Evolutionary conservation across 495 filamentous ascomycete genomes (phyloP).

Genomic region (Trichocladium antarcticum): DNA sequence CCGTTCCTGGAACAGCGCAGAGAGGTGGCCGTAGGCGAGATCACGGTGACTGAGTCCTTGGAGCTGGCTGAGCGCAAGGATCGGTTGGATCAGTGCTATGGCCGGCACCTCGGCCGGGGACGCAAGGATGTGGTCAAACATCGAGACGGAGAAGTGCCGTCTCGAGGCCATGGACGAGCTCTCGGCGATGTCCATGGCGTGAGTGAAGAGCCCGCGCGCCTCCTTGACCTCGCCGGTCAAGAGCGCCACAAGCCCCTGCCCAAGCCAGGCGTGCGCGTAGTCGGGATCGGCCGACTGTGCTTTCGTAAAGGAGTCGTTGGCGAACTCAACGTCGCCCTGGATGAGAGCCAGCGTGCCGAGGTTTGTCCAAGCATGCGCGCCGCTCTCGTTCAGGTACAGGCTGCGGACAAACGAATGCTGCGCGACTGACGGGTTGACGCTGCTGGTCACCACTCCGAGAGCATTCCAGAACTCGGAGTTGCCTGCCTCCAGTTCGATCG

Average conservation of each 20-base stretch:
- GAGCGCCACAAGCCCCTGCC: constrained; percentile 76
- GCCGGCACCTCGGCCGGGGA: constrained; percentile 47
- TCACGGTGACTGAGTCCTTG: constrained; percentile 54
- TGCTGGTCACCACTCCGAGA: constrained; percentile 78
- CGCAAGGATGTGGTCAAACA: constrained; percentile 64
- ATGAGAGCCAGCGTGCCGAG: constrained; percentile 76
- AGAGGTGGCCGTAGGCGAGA: constrained; percentile 62
- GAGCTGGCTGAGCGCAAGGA: constrained; percentile 81
- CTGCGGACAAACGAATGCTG: constrained; percentile 93
- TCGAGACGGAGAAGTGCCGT: constrained; percentile 61
- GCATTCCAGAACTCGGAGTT: constrained; percentile 98
- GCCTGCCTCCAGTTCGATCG: constrained; percentile 89
- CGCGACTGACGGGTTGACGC: constrained; percentile 72
- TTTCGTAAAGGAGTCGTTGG: constrained; percentile 78
- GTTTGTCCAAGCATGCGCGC: constrained; percentile 78
- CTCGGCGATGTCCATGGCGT: constrained; percentile 85
- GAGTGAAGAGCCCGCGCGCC: constrained; percentile 76
- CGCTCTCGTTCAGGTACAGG: constrained; percentile 81
- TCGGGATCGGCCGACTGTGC: constrained; percentile 92
- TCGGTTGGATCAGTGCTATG: constrained; percentile 50
- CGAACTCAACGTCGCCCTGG: constrained; percentile 68
- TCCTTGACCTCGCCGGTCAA: constrained; percentile 61
- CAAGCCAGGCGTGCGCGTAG: constrained; percentile 84
- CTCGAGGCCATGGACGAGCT: constrained; percentile 59
- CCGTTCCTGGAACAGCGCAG: constrained; percentile 69